Evolutionary conservation across 352 stramenopile species (phyloP).

Genomic region (Pythium aristosporum): DNA sequence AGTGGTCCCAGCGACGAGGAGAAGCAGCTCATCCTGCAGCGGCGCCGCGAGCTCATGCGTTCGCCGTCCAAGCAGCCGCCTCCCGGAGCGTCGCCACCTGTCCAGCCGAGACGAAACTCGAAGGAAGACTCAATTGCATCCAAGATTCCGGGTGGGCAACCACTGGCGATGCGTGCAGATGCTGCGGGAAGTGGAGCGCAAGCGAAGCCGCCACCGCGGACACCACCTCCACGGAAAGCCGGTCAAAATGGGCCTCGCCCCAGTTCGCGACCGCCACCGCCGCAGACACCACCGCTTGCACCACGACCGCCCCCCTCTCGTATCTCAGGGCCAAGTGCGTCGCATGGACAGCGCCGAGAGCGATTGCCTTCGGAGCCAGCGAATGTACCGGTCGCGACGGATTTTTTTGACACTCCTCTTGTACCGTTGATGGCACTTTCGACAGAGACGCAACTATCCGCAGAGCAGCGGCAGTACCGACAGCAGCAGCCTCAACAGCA

Average conservation of each 20-base stretch:
- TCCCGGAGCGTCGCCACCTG: background rate
- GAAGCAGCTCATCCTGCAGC: conserved; percentile 16
- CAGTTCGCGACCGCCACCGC: conserved; percentile 3
- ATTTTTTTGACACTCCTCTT: background rate
- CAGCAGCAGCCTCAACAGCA: background rate
- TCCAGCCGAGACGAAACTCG: background rate
- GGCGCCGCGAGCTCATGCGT: conserved; percentile 20
- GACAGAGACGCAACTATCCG: background rate
- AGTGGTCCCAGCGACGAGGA: conserved; percentile 15
- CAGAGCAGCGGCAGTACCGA: background rate
- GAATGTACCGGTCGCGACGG: background rate
- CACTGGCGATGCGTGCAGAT: too few relatives aligned
- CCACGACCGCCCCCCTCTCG: background rate
- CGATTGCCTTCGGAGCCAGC: background rate
- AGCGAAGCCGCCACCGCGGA: background rate
- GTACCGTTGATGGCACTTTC: background rate
- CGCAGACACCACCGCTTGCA: background rate
- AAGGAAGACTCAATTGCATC: background rate
- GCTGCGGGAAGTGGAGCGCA: background rate
- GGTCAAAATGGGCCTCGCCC: background rate
- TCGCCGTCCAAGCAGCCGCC: conserved; percentile 4
- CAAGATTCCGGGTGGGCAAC: background rate
- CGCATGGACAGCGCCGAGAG: background rate
- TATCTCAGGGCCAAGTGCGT: background rate
- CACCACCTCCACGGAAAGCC: background rate